Evolutionary conservation across 202 grass and related monocot species (phyloP).

Genomic region (Miscanthus sacchariflorus): DNA sequence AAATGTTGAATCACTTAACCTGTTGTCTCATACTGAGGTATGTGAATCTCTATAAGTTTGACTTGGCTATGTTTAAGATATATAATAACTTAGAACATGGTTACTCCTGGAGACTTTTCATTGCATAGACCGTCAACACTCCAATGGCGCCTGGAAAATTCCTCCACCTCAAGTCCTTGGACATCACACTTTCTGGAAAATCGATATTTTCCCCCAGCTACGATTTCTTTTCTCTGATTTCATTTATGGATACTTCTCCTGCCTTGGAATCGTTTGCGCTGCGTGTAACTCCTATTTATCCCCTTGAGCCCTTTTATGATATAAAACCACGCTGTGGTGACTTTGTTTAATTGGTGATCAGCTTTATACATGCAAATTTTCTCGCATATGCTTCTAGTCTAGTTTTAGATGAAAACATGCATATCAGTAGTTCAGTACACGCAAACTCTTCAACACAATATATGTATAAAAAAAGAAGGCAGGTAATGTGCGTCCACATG

Average conservation of each 20-base stretch:
- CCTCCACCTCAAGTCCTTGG: background rate
- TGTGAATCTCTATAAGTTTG: background rate
- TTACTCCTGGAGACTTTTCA: background rate
- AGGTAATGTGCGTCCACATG: background rate
- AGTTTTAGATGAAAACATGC: background rate
- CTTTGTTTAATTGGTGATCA: background rate
- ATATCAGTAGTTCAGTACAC: background rate
- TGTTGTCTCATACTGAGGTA: slow-evolving; percentile 2
- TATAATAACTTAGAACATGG: background rate
- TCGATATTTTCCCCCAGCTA: background rate
- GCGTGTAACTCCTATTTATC: background rate
- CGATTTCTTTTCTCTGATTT: slow-evolving; percentile 25
- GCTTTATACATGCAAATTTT: background rate
- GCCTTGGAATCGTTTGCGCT: slow-evolving; percentile 5
- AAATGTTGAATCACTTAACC: background rate
- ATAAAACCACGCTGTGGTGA: background rate
- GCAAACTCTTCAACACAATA: too few species aligned
- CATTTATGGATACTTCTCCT: background rate
- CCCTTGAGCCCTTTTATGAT: background rate
- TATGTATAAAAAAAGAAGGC: background rate
- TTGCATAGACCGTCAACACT: background rate
- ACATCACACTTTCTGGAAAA: background rate
- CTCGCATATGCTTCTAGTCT: background rate
- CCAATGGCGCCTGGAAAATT: background rate
- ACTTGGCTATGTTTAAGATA: too few species aligned